phyloP scores from a whole-genome alignment of 2,329 filamentous ascomycete genomes.

The Trichoderma simmonsii region DNA sequence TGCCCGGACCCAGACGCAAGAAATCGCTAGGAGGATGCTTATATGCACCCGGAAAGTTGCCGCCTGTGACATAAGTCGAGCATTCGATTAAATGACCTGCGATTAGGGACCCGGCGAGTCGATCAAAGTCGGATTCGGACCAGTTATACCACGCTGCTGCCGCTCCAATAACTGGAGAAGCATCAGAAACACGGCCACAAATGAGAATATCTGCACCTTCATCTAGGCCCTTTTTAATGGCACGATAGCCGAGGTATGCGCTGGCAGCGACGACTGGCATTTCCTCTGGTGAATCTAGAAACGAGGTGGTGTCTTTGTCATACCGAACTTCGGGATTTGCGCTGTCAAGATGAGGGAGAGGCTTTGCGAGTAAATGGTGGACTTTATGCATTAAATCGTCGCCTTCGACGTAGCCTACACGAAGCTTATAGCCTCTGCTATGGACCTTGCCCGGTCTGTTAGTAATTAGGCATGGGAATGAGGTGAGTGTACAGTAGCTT shows the following conservation, averaged over 20 bases:
- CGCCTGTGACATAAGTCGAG: conserved; percentile 49
- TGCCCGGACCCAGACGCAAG: conserved; percentile 43
- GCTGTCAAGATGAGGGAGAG: conserved; percentile 24
- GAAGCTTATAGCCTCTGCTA: conserved; percentile 29
- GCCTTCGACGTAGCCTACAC: conserved; percentile 38
- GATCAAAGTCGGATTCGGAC: conserved; percentile 42
- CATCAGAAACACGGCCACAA: conserved; percentile 43
- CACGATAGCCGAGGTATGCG: conserved; percentile 50
- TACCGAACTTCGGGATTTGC: conserved; percentile 23
- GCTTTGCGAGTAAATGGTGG: conserved; percentile 7
- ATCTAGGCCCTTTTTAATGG: conserved; percentile 38
- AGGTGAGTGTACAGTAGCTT: not conserved
- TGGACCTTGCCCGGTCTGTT: conserved; percentile 20
- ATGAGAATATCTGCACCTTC: conserved; percentile 42
- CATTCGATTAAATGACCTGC: conserved; percentile 52
- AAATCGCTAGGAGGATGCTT: conserved; percentile 23
- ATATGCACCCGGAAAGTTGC: conserved; percentile 47
- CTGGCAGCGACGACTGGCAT: conserved; percentile 34
- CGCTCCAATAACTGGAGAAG: conserved; percentile 48
- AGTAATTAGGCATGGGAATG: not conserved
- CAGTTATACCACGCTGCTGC: conserved; percentile 53
- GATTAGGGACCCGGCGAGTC: conserved; percentile 44
- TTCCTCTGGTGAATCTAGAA: conserved; percentile 20
- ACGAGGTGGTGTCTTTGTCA: conserved; percentile 20
- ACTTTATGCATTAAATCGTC: conserved; percentile 33